These are phyloP conservation scores for Sporothrix euskadiensis DNA, from an alignment of 2,329 filamentous ascomycete species.

Conservation along the genomic window DNA sequence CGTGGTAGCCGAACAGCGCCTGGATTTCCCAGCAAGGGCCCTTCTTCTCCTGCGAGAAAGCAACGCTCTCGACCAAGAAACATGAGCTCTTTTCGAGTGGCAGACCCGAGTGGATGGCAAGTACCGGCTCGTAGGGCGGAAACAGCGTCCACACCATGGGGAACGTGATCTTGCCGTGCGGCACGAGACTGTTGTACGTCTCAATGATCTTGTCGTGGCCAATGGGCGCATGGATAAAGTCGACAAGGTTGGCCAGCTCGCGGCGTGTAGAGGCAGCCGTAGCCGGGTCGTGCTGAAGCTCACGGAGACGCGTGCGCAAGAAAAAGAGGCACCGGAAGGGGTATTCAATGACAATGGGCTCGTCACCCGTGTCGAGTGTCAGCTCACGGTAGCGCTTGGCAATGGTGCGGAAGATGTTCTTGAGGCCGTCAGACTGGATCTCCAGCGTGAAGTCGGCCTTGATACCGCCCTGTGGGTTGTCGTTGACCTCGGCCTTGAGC, in stretches of 20 bases:
- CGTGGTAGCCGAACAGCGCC: slow-evolving; percentile 14
- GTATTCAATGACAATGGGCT: slow-evolving; percentile 22
- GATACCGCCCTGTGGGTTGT: slow-evolving; percentile 20
- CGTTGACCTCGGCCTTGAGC: slow-evolving; percentile 23
- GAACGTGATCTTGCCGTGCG: slow-evolving; percentile 25
- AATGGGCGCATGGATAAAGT: slow-evolving; percentile 24
- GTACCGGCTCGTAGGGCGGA: slow-evolving; percentile 24
- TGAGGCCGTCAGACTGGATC: slow-evolving; percentile 24
- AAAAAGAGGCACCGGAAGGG: slow-evolving; percentile 24
- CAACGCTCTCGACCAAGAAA: slow-evolving; percentile 16
- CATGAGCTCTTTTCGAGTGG: slow-evolving; percentile 16
- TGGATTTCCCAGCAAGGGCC: slow-evolving; percentile 25
- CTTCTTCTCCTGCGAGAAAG: slow-evolving; percentile 13
- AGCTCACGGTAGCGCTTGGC: slow-evolving; percentile 24
- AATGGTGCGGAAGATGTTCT: slow-evolving; percentile 18
- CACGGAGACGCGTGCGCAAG: slow-evolving; percentile 19
- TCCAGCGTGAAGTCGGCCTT: slow-evolving; percentile 21
- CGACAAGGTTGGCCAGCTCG: slow-evolving; percentile 21
- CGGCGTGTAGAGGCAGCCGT: slow-evolving; percentile 10
- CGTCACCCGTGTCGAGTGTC: slow-evolving; percentile 17
- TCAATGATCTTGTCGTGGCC: slow-evolving; percentile 23
- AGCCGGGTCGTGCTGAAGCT: slow-evolving; percentile 19
- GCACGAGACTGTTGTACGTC: slow-evolving; percentile 22
- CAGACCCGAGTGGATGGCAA: neutral
- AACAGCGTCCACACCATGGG: slow-evolving; percentile 26